A percentile compares a stretch with the other conserved stretches of the same genome.
Conservation (phyloP, 2,329 filamentous ascomycete genomes). For the Neospermospora avenae region DNA sequence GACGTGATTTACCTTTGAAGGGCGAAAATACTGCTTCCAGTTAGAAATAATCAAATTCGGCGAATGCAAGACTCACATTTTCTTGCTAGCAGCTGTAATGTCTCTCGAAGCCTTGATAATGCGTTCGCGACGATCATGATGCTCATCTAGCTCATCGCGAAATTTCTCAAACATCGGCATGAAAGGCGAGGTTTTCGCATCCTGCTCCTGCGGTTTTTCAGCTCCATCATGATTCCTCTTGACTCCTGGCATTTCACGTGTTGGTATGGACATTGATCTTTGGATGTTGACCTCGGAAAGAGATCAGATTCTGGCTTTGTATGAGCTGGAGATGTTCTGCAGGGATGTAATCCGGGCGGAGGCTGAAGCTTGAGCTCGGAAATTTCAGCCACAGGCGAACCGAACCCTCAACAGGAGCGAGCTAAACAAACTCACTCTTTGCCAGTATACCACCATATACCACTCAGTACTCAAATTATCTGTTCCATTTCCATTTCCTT, state of each 20-base stretch:
- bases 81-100: conserved; percentile 92
- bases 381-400: conserved; percentile 13
- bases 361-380: background rate
- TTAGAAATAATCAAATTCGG: conserved; percentile 20
- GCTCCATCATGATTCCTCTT: conserved; percentile 56
- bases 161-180: conserved; percentile 82
- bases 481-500: background rate
- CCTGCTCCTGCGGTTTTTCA: conserved; percentile 23
- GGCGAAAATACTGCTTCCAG: conserved; percentile 65
- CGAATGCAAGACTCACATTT: conserved; percentile 64
- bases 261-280: conserved; percentile 11
- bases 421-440: background rate
- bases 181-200: conserved; percentile 41
- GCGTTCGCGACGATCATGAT: conserved; percentile 87
- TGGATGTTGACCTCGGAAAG: background rate
- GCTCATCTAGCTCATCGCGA: conserved; percentile 84
- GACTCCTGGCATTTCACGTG: conserved; percentile 36
- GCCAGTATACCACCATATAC: background rate
- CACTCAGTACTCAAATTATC: background rate
- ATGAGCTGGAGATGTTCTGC: background rate
- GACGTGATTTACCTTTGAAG: conserved; percentile 63
- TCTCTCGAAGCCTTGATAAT: conserved; percentile 90
- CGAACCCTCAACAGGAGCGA: background rate
- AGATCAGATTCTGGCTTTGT: background rate
- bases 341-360: background rate